A percentile compares a stretch with the other conserved stretches of the same genome.
Conservation (phyloP, 148 eudicot genomes). For the Gaultheria prostrata region DNA sequence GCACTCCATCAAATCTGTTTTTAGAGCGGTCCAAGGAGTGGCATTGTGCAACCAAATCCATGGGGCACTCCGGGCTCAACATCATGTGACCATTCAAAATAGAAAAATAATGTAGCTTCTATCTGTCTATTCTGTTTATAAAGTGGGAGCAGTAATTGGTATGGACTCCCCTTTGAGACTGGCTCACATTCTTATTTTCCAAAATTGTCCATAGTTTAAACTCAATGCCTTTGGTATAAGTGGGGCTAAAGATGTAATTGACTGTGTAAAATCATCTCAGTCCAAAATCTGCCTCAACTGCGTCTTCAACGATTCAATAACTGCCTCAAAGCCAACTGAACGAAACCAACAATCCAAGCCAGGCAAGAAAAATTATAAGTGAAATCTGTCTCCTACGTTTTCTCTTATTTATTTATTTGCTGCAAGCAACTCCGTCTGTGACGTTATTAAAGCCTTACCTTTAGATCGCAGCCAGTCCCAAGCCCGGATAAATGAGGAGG, state of each 20-base stretch:
- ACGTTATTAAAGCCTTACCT: too few relatives aligned
- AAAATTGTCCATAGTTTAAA: not conserved
- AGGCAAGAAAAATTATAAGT: not conserved
- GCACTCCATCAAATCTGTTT: too few relatives aligned
- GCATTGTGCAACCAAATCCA: too few relatives aligned
- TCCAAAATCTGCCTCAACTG: not conserved
- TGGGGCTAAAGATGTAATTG: not conserved
- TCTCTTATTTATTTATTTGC: not conserved
- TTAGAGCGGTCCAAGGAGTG: too few relatives aligned
- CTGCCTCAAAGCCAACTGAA: not conserved
- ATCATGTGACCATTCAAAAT: too few relatives aligned
- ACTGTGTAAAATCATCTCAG: not conserved
- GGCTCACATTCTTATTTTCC: too few relatives aligned
- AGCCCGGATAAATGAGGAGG: too few relatives aligned
- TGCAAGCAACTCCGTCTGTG: not conserved
- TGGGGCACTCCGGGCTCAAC: too few relatives aligned
- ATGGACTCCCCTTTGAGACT: not conserved
- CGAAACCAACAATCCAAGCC: not conserved
- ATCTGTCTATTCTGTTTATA: not conserved
- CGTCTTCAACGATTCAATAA: not conserved
- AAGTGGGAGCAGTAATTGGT: not conserved
- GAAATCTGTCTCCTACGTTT: not conserved
- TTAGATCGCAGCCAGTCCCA: too few relatives aligned
- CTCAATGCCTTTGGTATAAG: not conserved
- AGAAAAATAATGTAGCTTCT: not conserved